phyloP scores from a whole-genome alignment of 768 basidiomycete species.

The Kwoniella dejecticola region DNA sequence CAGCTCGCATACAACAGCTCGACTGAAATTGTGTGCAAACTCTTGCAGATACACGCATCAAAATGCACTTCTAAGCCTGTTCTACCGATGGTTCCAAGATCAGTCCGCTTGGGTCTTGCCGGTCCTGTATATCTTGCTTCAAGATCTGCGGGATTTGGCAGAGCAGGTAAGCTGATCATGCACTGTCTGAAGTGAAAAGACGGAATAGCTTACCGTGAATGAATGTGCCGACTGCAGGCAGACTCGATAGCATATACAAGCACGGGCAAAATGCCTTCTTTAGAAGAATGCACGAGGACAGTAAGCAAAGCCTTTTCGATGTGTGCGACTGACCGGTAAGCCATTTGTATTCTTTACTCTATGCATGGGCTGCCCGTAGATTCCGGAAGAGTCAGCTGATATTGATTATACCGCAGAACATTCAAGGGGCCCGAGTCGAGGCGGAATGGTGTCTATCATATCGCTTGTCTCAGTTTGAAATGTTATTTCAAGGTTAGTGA shows the following conservation, averaged over 20 bases:
- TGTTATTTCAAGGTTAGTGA: constrained; percentile 83
- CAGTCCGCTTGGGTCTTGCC: constrained; percentile 86
- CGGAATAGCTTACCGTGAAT: background rate
- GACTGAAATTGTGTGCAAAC: background rate
- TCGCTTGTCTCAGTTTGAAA: constrained; percentile 87
- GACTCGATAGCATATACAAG: constrained; percentile 54
- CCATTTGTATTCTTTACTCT: background rate
- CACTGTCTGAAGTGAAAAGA: background rate
- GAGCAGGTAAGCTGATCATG: constrained; percentile 66
- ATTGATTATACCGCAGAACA: constrained; percentile 55
- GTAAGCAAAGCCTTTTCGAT: constrained; percentile 87
- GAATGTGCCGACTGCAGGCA: constrained; percentile 39
- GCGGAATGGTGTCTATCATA: constrained; percentile 93
- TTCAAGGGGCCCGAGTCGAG: constrained; percentile 59
- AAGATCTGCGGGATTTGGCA: constrained; percentile 81
- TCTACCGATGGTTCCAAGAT: constrained; percentile 75
- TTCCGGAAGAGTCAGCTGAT: background rate
- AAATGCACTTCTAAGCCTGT: constrained; percentile 60
- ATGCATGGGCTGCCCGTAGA: background rate
- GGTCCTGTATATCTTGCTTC: constrained; percentile 74
- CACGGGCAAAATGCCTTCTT: constrained; percentile 64
- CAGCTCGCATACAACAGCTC: no score
- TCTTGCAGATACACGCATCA: constrained; percentile 46
- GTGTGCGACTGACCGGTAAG: constrained; percentile 80
- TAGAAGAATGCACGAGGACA: constrained; percentile 83